phyloP scores from a whole-genome alignment of 2,329 filamentous ascomycete genomes.

The Calonectria honghensis region DNA sequence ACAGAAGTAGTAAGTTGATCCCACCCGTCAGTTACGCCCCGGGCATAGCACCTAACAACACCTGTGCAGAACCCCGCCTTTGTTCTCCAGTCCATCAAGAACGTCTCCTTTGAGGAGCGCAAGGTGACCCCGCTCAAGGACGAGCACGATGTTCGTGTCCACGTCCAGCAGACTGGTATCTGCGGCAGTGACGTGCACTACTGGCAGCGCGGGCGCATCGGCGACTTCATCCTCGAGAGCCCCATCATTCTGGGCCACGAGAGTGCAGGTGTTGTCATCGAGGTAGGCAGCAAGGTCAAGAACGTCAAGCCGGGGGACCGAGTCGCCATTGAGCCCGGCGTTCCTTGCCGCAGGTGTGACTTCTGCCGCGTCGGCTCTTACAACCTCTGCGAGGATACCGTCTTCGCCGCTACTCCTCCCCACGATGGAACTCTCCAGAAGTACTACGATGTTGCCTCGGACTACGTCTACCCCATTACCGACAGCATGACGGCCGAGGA shows the following conservation, averaged over 20 bases:
- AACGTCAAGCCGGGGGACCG: conserved; percentile 47
- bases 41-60: neutral
- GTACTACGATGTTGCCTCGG: conserved; percentile 34
- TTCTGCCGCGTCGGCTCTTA: conserved; percentile 63
- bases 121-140: conserved; percentile 62
- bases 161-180: conserved; percentile 67
- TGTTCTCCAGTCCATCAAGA: conserved; percentile 66
- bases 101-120: conserved; percentile 66
- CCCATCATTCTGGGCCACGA: conserved; percentile 39
- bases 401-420: conserved; percentile 37
- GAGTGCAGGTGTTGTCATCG: conserved; percentile 30
- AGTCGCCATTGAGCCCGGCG: conserved; percentile 68
- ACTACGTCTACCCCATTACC: conserved; percentile 34
- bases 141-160: conserved; percentile 65
- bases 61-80: conserved; percentile 65
- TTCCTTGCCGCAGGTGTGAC: conserved; percentile 65
- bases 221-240: conserved; percentile 49
- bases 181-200: conserved; percentile 69
- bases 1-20: conserved; percentile 40
- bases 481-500: conserved; percentile 33
- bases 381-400: conserved; percentile 39
- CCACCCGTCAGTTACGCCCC: neutral
- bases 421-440: conserved; percentile 39
- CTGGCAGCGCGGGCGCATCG: conserved; percentile 68
- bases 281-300: conserved; percentile 33